Evolutionary conservation across 805 yeast species (phyloP).

Genomic region (Wickerhamomyces hampshirensis): DNA sequence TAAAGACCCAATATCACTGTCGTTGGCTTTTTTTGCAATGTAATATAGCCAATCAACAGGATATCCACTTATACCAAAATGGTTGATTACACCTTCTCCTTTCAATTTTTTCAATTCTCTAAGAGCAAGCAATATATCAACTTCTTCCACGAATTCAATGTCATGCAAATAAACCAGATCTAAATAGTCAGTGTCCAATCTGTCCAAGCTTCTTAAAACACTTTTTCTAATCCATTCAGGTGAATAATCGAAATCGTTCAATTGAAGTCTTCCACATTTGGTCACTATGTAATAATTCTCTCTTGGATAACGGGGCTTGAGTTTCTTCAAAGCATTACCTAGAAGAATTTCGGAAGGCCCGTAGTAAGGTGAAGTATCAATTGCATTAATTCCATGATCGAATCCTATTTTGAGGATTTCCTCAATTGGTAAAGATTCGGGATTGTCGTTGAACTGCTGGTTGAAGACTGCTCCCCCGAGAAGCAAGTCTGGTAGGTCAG

Average conservation of each 20-base stretch:
- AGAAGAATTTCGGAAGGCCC: constrained; percentile 79
- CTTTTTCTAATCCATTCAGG: constrained; percentile 55
- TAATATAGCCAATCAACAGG: constrained; percentile 66
- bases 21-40: constrained; percentile 38
- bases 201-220: constrained; percentile 57
- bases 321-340: constrained; percentile 56
- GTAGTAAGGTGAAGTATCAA: constrained; percentile 92
- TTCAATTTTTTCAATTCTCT: constrained; percentile 55
- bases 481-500: constrained; percentile 50
- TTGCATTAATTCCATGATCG: constrained; percentile 61
- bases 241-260: constrained; percentile 72
- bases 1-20: constrained; percentile 50
- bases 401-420: constrained; percentile 60
- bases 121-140: constrained; percentile 57
- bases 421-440: constrained; percentile 50
- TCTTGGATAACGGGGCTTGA: constrained; percentile 42
- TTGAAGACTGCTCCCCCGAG: constrained; percentile 91
- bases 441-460: constrained; percentile 70
- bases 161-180: constrained; percentile 88
- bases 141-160: constrained; percentile 68
- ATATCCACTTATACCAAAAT: constrained; percentile 83
- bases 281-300: constrained; percentile 69
- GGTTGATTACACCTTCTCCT: constrained; percentile 52
- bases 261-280: constrained; percentile 74
- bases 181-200: constrained; percentile 64